Evolutionary conservation across 1,284 basidiomycete species (phyloP), one percentile per base, ranked within the genome.

Genomic region (Apiotrichum akiyoshidainum): DNA sequence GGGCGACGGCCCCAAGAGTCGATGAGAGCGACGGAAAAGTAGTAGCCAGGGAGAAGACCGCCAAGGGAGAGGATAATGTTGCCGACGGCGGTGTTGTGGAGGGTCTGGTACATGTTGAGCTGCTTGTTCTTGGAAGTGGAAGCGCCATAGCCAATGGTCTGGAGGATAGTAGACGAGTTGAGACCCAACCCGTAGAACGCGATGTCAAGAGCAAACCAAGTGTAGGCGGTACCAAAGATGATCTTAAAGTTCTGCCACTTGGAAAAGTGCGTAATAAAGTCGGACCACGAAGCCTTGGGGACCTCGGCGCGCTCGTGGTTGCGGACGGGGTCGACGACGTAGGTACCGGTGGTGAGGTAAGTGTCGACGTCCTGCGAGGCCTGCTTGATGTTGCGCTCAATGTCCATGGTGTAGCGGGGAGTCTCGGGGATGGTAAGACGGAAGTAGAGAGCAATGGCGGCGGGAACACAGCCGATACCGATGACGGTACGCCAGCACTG

Each of bases 401-500:
- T 84, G 79, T 92, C 90, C 86, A 92, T 89, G 59, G 89, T 92
- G 82, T 89, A 94, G 66, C 90, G 88, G 40, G 89, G 70, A 16
- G 81, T 82, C 70, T 81, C 81, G 60, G 80, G 77, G 63, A 80
- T 80, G 40, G 79, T 79, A 37, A 76, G 59, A 57, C 77, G 80
- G 79, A 81, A 82, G 77, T 82, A 83, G 52, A 80, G 74, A n/a
- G 79, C 78, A 44, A 77, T 67, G 59, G 64, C 65, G 21, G 72
- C 80, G 48, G 80, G 80, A 33, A 81, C 75, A 64, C 71, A 74
- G 35, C 80, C 80, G 49, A 81, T 58, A 65, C 81, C 81, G 64
- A 81, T 80, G 59, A 82, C 61, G 57, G 81, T 68, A 50, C 81
- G 76, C 81, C 81, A 82, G 61, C 72, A 76, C 62, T 76, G 74